These are phyloP conservation scores for Aureobasidium sp. DNA, from an alignment of 2,329 filamentous ascomycete species.

Conservation along the genomic window DNA sequence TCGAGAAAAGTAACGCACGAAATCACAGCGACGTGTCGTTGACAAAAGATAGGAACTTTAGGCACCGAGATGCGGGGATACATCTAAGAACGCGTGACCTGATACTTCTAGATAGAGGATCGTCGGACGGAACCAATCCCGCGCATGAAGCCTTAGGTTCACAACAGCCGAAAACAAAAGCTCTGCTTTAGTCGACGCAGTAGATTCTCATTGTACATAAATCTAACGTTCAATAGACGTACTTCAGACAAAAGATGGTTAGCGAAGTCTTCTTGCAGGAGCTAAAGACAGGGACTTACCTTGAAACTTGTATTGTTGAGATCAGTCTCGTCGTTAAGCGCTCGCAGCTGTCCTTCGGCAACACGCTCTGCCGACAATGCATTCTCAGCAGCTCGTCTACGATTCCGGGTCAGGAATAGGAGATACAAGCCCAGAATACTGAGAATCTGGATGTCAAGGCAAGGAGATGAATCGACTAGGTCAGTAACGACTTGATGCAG, in stretches of 20 bases:
- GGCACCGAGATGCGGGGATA: too few relatives aligned
- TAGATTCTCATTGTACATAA: background rate
- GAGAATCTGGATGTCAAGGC: constrained; percentile 17
- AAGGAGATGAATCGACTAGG: constrained; percentile 33
- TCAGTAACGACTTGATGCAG: background rate
- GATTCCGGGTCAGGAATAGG: constrained; percentile 15
- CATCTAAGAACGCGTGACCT: too few relatives aligned
- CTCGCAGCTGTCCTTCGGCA: background rate
- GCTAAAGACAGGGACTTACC: background rate
- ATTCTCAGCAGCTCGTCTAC: background rate
- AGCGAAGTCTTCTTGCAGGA: background rate
- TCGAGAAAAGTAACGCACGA: too few relatives aligned
- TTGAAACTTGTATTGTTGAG: constrained; percentile 5
- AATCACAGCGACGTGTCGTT: too few relatives aligned
- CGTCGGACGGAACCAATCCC: too few relatives aligned
- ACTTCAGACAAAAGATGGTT: background rate
- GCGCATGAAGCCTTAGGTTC: too few relatives aligned
- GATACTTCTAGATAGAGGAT: background rate
- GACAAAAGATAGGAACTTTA: too few relatives aligned
- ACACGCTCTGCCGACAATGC: background rate
- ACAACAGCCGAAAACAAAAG: too few relatives aligned
- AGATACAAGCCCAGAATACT: constrained; percentile 15
- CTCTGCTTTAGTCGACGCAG: too few relatives aligned
- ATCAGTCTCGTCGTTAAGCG: constrained; percentile 12
- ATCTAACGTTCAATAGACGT: background rate